Percentiles rank a stretch among this genome's conserved stretches.
These are phyloP conservation scores for Kazachstania sp. DNA, from an alignment of 1,139 yeast species.

Conservation along the genomic window DNA sequence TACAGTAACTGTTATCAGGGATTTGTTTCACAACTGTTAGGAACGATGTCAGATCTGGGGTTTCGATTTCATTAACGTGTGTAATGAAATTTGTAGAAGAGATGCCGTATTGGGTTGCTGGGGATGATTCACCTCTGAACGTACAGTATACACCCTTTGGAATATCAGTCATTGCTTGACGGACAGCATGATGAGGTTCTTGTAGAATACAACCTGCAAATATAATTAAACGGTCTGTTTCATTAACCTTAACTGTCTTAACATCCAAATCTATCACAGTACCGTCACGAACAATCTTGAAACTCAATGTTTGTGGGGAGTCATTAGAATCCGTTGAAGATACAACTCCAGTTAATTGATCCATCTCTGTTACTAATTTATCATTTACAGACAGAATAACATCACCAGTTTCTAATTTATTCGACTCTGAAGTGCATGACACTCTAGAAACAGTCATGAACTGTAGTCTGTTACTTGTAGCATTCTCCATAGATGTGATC, in stretches of 20 bases:
- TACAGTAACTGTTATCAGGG: slow-evolving; percentile 74
- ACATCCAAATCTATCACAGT: slow-evolving; percentile 48
- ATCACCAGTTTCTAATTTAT: slow-evolving; percentile 53
- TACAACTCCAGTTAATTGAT: slow-evolving; percentile 55
- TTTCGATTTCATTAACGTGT: slow-evolving; percentile 71
- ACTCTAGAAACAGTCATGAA: slow-evolving; percentile 66
- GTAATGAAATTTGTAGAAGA: slow-evolving; percentile 78
- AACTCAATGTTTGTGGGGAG: slow-evolving; percentile 36
- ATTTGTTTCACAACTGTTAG: slow-evolving; percentile 53
- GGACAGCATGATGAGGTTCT: slow-evolving; percentile 60
- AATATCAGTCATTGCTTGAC: slow-evolving; percentile 64
- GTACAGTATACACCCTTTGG: slow-evolving; percentile 83
- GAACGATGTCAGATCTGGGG: slow-evolving; percentile 61
- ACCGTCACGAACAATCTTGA: slow-evolving; percentile 60
- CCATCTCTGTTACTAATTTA: slow-evolving; percentile 51
- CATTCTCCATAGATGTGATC: slow-evolving; percentile 59
- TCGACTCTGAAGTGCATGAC: slow-evolving; percentile 39
- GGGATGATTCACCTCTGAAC: slow-evolving; percentile 67
- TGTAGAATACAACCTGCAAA: slow-evolving; percentile 79
- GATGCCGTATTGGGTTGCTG: slow-evolving; percentile 75
- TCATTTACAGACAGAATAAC: slow-evolving; percentile 64
- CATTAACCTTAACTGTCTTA: slow-evolving; percentile 48
- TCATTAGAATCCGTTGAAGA: slow-evolving; percentile 25
- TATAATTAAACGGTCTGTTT: slow-evolving; percentile 58
- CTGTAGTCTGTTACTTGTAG: slow-evolving; percentile 55